phyloP scores from a whole-genome alignment of 2,329 filamentous ascomycete species.

The Fusarium equiseti region DNA sequence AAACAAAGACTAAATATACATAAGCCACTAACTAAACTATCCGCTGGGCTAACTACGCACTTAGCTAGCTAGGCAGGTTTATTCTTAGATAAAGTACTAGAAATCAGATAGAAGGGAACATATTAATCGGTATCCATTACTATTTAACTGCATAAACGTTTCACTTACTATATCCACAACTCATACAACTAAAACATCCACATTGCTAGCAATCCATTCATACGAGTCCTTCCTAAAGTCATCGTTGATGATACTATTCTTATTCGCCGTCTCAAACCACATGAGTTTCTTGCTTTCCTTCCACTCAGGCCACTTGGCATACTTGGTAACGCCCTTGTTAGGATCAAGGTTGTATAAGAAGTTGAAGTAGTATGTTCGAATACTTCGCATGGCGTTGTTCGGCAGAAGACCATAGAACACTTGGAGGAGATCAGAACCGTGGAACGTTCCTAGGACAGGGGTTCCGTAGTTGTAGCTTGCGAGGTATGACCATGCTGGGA shows the following conservation, averaged over 20 bases:
- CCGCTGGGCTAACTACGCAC: background rate
- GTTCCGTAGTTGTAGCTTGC: constrained; percentile 78
- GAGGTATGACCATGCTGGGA: constrained; percentile 81
- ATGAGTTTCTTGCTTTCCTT: constrained; percentile 61
- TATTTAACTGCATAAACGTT: background rate
- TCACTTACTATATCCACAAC: background rate
- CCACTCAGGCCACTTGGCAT: constrained; percentile 59
- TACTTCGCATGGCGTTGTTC: constrained; percentile 70
- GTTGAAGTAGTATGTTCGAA: constrained; percentile 77
- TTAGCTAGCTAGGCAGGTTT: background rate
- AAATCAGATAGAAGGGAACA: background rate
- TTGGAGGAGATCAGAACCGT: constrained; percentile 76
- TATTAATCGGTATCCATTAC: background rate
- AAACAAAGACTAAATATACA: background rate
- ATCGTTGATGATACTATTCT: constrained; percentile 52
- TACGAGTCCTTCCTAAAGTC: constrained; percentile 53
- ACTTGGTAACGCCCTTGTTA: constrained; percentile 64
- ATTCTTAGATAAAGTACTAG: background rate
- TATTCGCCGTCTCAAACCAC: constrained; percentile 55
- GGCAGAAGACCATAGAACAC: constrained; percentile 74
- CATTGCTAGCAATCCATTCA: constrained; percentile 47
- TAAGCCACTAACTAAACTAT: background rate
- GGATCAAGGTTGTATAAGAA: constrained; percentile 80
- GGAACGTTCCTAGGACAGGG: constrained; percentile 80
- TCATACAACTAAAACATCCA: constrained; percentile 41